Base-by-base conservation (phyloP, 2,329 filamentous ascomycete species). In the Fusarium concolor region DNA sequence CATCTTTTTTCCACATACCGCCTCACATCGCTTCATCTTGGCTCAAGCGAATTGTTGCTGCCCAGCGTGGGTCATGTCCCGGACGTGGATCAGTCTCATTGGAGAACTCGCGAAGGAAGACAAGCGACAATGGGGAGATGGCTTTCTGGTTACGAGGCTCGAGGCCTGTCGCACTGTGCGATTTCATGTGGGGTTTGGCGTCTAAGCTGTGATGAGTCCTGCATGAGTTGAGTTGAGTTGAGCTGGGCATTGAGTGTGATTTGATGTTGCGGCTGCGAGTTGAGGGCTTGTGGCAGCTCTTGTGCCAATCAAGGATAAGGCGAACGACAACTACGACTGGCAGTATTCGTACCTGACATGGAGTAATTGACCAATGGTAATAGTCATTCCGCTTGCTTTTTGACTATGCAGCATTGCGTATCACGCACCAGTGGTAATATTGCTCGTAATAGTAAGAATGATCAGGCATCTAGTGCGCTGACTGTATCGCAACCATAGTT, bases 71-170 rank as follows among this genome's bases (percentile, higher is more conserved):
- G 56, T 52, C 44, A 53, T 44, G 53, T 45, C 44, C 61, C 24
- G 66, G 74, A 76, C 74, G 75, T 76, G 72, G 71, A 71, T 71
- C 50, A 44, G 63, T 69, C 62, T 65, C 35, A 77, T 77, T 77
- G 71, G 70, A 74, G 68, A 42, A 49, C 39, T 38, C 18, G 26
- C n/a, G 45, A n/a, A 42, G 38, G 37, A 46, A 42, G 38, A 52
- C 46, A 51, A 60, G 56, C 52, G 42, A 65, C 38, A 61, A 64
- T 61, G 69, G 61, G 50, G 61, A 67, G 62, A 72, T 56, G 67
- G 33, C 31, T 55, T 59, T 49, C 14, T 45, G 31, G 18, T 39
- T 43, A 42, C 38, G 46, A 74, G 56, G 50, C 47, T 65, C 56
- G 55, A 56, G 50, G 39, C 43, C 53, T 29, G 41, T 62, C 57